Evolutionary conservation across 108 stramenopile genomes (phyloP), one percentile per base, ranked within the genome.

Genomic region (Skeletonema potamos): DNA sequence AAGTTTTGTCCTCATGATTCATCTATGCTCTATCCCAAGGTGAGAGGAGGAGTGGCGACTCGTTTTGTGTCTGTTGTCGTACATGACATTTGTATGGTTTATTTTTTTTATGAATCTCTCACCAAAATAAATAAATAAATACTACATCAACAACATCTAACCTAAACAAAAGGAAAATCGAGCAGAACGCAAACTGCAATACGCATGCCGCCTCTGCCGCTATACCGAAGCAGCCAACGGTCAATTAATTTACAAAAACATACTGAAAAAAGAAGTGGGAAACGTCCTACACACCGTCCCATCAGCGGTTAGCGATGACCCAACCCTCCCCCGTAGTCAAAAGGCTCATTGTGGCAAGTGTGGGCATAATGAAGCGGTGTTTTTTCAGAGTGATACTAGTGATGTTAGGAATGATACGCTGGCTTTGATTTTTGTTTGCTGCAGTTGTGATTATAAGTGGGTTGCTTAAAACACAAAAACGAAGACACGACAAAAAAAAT

Each of bases 1-100:
- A 83, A 82, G 62, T 95, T 95, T 74, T 95, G 94, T 82, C 94
- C 94, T 15, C 87, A 95, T 61, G 94, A 95, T 80, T 95, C 94
- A 0, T 90, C 90, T 43, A 95, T 95, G 94, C 68, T 95, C 12
- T 95, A 95, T 87, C 94, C 94, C 33, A 88, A 93, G 79, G 90
- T 91, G 76, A 65, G 89, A 68, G 20, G 60, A 3, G 18, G 24
- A 13, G 11, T 41, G n/a, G 41, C 10, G n/a, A 27, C 5, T 27
- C 10, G n/a, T n/a, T 3, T 15, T 57, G 17, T 3, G 13, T 1
- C 10, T 57, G 4, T 41, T 15, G 39, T 27, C n/a, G n/a, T n/a
- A n/a, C n/a, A n/a, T n/a, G n/a, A n/a, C n/a, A n/a, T n/a, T n/a
- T n/a, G n/a, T n/a, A n/a, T n/a, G n/a, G n/a, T n/a, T n/a, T n/a